Percentiles rank a stretch among this genome's conserved stretches.
Conservation (phyloP, 768 basidiomycete genomes). For the Cubamyces lactineus region DNA sequence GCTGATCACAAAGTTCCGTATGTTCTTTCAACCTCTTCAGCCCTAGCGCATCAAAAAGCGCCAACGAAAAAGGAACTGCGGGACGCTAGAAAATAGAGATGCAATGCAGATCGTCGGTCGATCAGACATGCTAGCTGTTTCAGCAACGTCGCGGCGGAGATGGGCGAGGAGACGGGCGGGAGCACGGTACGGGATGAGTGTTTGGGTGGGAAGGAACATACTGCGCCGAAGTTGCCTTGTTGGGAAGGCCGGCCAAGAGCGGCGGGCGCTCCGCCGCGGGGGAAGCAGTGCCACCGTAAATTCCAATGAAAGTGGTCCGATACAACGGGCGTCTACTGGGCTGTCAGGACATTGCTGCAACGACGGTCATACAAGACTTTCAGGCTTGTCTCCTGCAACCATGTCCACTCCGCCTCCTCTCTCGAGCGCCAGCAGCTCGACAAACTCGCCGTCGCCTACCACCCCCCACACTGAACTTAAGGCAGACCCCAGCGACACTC, state of each 20-base stretch:
- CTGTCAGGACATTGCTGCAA: neutral
- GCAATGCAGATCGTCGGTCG: conserved; percentile 1
- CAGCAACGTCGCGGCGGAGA: conserved; percentile 4
- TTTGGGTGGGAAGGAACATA: neutral
- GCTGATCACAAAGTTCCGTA: too few relatives aligned
- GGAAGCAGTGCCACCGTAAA: conserved; percentile 8
- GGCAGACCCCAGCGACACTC: conserved; percentile 29
- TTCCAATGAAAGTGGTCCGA: conserved; percentile 24
- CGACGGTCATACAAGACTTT: conserved; percentile 19
- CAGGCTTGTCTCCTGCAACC: conserved; percentile 19
- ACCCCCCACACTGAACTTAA: conserved; percentile 25
- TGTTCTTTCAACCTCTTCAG: too few relatives aligned
- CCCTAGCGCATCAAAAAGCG: too few relatives aligned
- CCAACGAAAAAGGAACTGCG: neutral
- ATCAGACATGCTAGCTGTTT: neutral
- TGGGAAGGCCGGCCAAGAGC: neutral
- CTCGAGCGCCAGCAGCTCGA: conserved; percentile 32
- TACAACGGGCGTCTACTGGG: conserved; percentile 12
- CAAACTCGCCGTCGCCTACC: conserved; percentile 32
- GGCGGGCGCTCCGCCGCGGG: conserved; percentile 19
- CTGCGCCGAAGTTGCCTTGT: neutral
- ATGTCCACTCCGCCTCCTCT: conserved; percentile 32
- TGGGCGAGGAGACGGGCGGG: neutral
- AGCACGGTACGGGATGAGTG: neutral
- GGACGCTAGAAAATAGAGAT: neutral